A percentile compares a stretch with the other conserved stretches of the same genome.
Conservation (phyloP, 2,329 filamentous ascomycete species). For the Penicillium vulpinum region DNA sequence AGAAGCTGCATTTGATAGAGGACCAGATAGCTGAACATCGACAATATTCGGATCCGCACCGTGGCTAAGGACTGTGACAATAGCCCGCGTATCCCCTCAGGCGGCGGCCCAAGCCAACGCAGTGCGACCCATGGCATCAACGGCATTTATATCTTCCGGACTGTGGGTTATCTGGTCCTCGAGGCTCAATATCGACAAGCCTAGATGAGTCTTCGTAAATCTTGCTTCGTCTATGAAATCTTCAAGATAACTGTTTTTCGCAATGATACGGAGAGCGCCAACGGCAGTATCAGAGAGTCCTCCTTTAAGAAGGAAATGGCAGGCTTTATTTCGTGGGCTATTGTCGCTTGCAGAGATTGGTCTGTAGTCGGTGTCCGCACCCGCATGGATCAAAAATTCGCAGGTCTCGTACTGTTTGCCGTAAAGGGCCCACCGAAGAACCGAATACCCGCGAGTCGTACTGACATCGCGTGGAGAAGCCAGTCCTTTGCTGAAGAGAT, state of each 20-base stretch:
- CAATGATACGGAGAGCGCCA: background rate
- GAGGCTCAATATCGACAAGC: background rate
- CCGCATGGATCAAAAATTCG: background rate
- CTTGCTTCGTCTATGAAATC: background rate
- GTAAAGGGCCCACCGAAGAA: background rate
- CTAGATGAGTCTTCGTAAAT: background rate
- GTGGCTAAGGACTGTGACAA: background rate
- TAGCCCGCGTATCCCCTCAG: background rate
- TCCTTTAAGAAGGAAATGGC: background rate
- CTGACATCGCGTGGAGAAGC: background rate
- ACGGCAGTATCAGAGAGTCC: background rate
- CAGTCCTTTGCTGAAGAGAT: background rate
- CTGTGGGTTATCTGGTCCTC: background rate
- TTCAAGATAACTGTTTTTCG: background rate
- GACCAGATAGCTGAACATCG: background rate
- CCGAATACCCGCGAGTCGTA: background rate
- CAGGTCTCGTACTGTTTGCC: background rate
- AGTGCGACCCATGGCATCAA: background rate
- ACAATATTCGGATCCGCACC: background rate
- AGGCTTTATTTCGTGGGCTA: background rate
- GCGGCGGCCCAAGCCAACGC: background rate
- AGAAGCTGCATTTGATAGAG: background rate
- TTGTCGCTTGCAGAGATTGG: background rate
- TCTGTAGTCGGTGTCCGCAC: background rate
- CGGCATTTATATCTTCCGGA: background rate